Conservation (phyloP, 179 eudicot genomes). For the Actinidia chinensis region DNA sequence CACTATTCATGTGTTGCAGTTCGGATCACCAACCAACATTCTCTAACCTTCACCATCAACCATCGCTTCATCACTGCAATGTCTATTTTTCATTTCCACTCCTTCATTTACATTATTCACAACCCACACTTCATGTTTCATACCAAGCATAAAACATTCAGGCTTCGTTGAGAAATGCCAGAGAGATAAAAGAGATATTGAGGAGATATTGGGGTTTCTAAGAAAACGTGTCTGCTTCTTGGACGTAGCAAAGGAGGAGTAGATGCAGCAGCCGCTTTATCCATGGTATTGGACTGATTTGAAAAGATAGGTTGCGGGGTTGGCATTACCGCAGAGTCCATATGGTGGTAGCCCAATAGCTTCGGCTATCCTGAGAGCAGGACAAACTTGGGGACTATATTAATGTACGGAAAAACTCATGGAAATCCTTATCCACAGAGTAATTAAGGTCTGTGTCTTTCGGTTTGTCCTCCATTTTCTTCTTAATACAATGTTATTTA, state of each 20-base stretch:
- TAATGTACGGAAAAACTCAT: constrained; percentile 64
- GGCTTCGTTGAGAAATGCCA: constrained; percentile 92
- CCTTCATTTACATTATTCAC: too few relatives aligned
- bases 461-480: constrained; percentile 4
- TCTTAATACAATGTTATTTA: not conserved
- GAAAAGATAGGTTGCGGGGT: constrained; percentile 81
- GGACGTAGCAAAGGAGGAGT: constrained; percentile 99
- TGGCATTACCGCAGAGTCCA: constrained; percentile 89
- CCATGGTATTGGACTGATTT: constrained; percentile 93
- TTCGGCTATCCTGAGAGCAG: constrained; percentile 81
- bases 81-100: too few relatives aligned
- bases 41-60: too few relatives aligned
- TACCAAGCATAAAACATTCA: constrained; percentile 36
- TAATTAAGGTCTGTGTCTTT: constrained; percentile 61
- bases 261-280: constrained; percentile 94
- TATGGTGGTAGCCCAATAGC: constrained; percentile 94
- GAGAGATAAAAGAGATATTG: constrained; percentile 82
- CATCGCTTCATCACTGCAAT: too few relatives aligned
- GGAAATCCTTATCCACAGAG: constrained; percentile 76
- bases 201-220: constrained; percentile 81
- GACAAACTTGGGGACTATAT: constrained; percentile 89
- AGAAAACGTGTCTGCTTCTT: constrained; percentile 67
- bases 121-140: not conserved
- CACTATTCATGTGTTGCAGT: too few relatives aligned
- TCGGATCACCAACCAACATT: too few relatives aligned